phyloP scores from a whole-genome alignment of 441 rosid genomes.

The Pelargonium australe region DNA sequence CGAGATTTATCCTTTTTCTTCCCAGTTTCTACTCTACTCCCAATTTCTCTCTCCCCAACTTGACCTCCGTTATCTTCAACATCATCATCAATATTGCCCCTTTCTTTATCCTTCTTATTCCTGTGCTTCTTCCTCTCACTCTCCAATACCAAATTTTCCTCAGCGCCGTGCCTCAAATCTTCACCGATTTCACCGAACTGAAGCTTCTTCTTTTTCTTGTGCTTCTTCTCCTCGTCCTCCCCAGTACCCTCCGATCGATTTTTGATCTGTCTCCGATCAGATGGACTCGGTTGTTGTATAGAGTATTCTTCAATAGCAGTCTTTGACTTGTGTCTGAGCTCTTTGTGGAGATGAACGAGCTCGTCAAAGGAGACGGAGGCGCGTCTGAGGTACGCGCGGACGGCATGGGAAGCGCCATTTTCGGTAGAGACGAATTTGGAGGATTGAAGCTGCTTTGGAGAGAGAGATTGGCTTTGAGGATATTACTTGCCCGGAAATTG shows the following conservation, averaged over 20 bases:
- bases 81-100: not conserved
- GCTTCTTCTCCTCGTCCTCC: not conserved
- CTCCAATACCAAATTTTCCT: slow-evolving; percentile 16
- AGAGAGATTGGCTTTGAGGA: not conserved
- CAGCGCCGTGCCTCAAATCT: slow-evolving; percentile 2
- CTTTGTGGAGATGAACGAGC: not conserved
- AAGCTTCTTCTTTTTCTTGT: too few species aligned
- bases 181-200: too few species aligned
- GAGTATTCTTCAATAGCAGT: too few species aligned
- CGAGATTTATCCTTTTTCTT: too few species aligned
- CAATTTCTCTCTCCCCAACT: not conserved
- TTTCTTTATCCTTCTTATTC: not conserved
- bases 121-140: slow-evolving; percentile 1
- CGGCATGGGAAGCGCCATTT: slow-evolving; percentile 51
- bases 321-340: not conserved
- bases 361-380: slow-evolving; percentile 22
- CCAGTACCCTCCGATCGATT: not conserved
- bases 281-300: not conserved
- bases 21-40: too few species aligned
- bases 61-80: not conserved
- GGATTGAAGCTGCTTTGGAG: slow-evolving; percentile 40
- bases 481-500: not conserved
- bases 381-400: slow-evolving; percentile 50
- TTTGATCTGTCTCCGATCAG: slow-evolving; percentile 7
- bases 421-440: slow-evolving; percentile 45